Percentiles rank a stretch among this genome's conserved stretches.
Evolutionary conservation across 2,329 filamentous ascomycete species (phyloP).

Genomic region (Sarocladium strictum): DNA sequence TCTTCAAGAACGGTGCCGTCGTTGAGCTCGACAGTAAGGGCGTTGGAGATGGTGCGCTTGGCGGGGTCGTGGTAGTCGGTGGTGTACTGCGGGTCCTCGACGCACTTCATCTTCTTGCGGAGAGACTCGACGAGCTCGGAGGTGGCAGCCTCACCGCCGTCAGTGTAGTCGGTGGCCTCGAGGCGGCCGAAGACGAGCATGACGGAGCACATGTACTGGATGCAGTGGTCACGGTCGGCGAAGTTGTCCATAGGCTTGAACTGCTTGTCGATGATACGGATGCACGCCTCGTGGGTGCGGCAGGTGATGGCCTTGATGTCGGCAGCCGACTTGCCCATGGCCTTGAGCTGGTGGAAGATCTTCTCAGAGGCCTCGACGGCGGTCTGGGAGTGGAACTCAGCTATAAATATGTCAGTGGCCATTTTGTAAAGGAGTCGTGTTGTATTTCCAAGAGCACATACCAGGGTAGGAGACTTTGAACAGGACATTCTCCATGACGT

Average conservation of each 20-base stretch:
- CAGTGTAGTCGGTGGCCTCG: slow-evolving; percentile 87
- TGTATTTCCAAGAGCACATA: slow-evolving; percentile 36
- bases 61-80: slow-evolving; percentile 89
- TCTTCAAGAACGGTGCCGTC: slow-evolving; percentile 90
- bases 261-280: slow-evolving; percentile 99
- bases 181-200: slow-evolving; percentile 96
- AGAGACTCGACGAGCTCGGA: slow-evolving; percentile 86
- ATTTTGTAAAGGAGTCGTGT: background rate
- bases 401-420: slow-evolving; percentile 26
- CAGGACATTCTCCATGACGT: slow-evolving; percentile 99
- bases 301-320: slow-evolving; percentile 93
- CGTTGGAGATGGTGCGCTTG: slow-evolving; percentile 96
- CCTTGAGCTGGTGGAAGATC: slow-evolving; percentile 76
- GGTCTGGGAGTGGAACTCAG: slow-evolving; percentile 98
- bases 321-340: slow-evolving; percentile 80
- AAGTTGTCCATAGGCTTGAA: slow-evolving; percentile 99
- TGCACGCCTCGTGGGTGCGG: slow-evolving; percentile 95
- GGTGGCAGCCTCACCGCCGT: slow-evolving; percentile 86
- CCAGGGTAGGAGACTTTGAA: slow-evolving; percentile 99
- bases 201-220: slow-evolving; percentile 97
- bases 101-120: slow-evolving; percentile 88
- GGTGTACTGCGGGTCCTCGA: slow-evolving; percentile 94
- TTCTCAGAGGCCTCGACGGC: slow-evolving; percentile 91
- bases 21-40: slow-evolving; percentile 87
- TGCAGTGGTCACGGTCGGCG: slow-evolving; percentile 97